Evolutionary conservation across 306 rosid species (phyloP), one percentile per base, ranked within the genome.

Genomic region (Clitoria ternatea): DNA sequence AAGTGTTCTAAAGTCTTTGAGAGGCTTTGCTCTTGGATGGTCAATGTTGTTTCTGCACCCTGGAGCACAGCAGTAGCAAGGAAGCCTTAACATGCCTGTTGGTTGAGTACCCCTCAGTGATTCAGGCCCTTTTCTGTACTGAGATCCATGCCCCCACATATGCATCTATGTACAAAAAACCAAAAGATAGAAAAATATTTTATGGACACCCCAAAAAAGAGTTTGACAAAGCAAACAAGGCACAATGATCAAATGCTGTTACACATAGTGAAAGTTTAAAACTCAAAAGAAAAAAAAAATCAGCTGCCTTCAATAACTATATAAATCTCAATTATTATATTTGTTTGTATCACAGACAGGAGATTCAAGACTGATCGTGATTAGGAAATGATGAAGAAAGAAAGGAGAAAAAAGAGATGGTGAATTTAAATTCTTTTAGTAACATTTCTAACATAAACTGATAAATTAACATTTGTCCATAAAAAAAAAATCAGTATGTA

Each of bases 141-240:
- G 97, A 29, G 98, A 93, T 40, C 98, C 98, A 80, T 93, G 98
- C 83, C 98, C 98, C 98, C 98, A 93, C 98, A 93, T 93, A 77
- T 93, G 98, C 98, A 93, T 93, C 98, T 93, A n/a, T n/a, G 50
- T 43, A 45, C 4, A 52, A 2, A 30, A 48, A 61, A 61, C 2
- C 4, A 10, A 20, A 19, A 73, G 4, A 29, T 5, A 5, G 12
- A 43, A 20, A 8, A 8, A 6, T 33, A 49, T 6, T n/a, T n/a
- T 20, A 19, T 60, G 17, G 9, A 66, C 24, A 65, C 29, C 7
- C 10, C 30, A 26, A 19, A 15, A 29, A 44, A 14, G 0, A 35
- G 53, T 20, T 23, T 35, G 15, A 52, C 40, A 40, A 9, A 73
- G 48, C 5, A 7, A 18, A 73, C 59, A 30, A 43, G 44, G 35